Evolutionary conservation across 177 flowering plant species (phyloP).

Genomic region (Telopea speciosissima): DNA sequence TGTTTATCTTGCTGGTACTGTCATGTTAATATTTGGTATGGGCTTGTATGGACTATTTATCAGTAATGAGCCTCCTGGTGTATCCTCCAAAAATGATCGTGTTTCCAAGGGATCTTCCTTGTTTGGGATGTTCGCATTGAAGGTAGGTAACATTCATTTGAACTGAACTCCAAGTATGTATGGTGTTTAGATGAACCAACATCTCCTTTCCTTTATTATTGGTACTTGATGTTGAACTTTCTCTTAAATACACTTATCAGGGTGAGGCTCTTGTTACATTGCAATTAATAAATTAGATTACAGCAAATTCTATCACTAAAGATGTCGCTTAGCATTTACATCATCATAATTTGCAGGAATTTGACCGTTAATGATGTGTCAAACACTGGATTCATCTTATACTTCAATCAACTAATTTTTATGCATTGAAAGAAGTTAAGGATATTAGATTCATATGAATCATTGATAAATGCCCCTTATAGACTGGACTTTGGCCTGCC

Average conservation of each 20-base stretch:
- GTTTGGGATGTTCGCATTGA: constrained; percentile 94
- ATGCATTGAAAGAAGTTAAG: not conserved
- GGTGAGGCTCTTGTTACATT: not conserved
- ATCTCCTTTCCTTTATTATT: too few species aligned
- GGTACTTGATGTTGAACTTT: not conserved
- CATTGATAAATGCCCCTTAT: not conserved
- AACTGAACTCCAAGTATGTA: not conserved
- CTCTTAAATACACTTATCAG: not conserved
- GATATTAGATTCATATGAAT: not conserved
- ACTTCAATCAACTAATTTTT: not conserved
- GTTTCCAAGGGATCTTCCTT: constrained; percentile 84
- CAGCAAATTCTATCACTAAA: not conserved
- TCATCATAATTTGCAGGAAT: not conserved
- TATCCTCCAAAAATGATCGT: constrained; percentile 51
- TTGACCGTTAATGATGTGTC: not conserved
- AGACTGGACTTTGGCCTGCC: too few species aligned
- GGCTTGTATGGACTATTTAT: constrained; percentile 91
- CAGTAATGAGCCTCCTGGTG: constrained; percentile 53
- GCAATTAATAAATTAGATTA: not conserved
- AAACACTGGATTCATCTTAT: not conserved
- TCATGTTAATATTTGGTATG: constrained; percentile 95
- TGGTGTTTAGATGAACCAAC: not conserved
- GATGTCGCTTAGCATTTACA: not conserved
- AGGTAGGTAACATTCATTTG: constrained; percentile 32
- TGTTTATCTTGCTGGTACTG: constrained; percentile 97